Evolutionary conservation across 192 early-diverging fungal species (phyloP).

Genomic region (Linderina pennispora): DNA sequence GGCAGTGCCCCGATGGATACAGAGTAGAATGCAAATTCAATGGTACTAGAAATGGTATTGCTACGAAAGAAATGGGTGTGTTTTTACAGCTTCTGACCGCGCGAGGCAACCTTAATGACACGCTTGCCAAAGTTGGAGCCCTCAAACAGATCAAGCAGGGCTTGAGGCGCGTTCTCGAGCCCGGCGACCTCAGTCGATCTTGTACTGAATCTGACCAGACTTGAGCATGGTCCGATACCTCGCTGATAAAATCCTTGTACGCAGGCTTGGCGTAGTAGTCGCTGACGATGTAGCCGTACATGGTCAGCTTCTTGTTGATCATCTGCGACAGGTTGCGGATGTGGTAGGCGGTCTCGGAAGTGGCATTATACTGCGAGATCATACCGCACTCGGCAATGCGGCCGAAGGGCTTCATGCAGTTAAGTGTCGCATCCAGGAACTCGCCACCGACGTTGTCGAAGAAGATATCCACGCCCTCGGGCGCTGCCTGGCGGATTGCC

Average conservation of each 20-base stretch:
- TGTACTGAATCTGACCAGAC: constrained; percentile 1
- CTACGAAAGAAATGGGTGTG: too few relatives aligned
- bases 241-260: background rate
- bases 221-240: background rate
- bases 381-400: background rate
- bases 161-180: background rate
- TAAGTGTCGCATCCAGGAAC: background rate
- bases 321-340: background rate
- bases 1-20: too few relatives aligned
- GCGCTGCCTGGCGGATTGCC: background rate
- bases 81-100: constrained; percentile 4
- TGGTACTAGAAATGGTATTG: too few relatives aligned
- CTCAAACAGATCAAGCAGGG: background rate
- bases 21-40: too few relatives aligned
- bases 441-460: background rate
- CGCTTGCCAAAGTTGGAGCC: constrained; percentile 1
- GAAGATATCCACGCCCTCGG: background rate
- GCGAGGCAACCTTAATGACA: constrained; percentile 1
- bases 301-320: background rate
- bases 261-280: background rate
- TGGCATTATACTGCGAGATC: background rate
- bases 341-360: background rate
- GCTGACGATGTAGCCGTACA: background rate
- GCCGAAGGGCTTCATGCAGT: background rate
- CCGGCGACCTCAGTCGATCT: constrained; percentile 4